Percentiles rank a stretch among this genome's conserved stretches.
phyloP scores from a whole-genome alignment of 1,139 yeast species.

The Debaryomyces sp. region DNA sequence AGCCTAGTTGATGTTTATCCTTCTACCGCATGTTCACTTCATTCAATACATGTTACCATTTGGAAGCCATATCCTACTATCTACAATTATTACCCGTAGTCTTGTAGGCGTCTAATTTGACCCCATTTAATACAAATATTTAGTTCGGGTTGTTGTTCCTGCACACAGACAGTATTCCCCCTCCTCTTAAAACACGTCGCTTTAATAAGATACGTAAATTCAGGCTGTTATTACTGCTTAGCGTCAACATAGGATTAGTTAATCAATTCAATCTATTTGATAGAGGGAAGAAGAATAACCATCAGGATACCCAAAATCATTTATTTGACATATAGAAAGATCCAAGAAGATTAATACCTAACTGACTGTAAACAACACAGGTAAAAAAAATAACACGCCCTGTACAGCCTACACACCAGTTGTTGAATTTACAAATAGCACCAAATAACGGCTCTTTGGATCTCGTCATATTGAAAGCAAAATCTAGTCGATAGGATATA shows the following conservation, averaged over 20 bases:
- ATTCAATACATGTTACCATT: too few species aligned
- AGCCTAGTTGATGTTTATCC: background rate
- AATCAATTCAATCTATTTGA: background rate
- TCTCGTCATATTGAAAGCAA: background rate
- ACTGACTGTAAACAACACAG: background rate
- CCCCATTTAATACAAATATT: background rate
- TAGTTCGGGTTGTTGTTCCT: background rate
- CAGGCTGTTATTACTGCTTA: background rate
- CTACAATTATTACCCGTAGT: background rate
- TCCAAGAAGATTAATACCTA: background rate
- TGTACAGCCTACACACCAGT: background rate
- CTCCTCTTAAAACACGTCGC: slow-evolving; percentile 5
- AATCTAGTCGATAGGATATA: background rate
- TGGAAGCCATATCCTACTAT: background rate
- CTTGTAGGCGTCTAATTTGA: background rate
- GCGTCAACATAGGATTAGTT: background rate
- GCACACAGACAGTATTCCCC: background rate
- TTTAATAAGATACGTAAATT: background rate
- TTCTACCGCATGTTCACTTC: background rate
- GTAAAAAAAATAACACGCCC: background rate
- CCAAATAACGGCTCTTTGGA: background rate
- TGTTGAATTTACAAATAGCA: background rate
- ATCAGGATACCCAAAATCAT: background rate
- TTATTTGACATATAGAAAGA: background rate
- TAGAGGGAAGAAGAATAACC: background rate